Conservation (phyloP, 257 asterid species). For the Solanum bulbocastanum region DNA sequence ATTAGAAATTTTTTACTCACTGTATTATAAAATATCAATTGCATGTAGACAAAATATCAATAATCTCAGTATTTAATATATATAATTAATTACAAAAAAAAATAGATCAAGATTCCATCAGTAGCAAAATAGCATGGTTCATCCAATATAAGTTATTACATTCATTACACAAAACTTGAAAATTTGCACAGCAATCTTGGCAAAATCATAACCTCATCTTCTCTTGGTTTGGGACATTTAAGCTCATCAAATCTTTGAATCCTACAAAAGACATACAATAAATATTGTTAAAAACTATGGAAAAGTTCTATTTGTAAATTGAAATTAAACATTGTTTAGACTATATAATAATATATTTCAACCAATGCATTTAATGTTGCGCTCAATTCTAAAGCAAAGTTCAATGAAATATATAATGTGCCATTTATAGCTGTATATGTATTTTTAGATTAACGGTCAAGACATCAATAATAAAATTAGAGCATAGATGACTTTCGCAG, state of each 20-base stretch:
- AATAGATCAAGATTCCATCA: not conserved
- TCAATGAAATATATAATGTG: not conserved
- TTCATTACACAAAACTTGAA: not conserved
- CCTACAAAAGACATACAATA: not conserved
- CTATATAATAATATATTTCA: not conserved
- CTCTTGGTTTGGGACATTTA: not conserved
- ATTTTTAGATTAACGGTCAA: no score
- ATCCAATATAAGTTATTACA: not conserved
- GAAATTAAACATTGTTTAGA: no score
- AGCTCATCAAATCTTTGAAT: no score
- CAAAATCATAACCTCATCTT: not conserved
- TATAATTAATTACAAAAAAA: not conserved
- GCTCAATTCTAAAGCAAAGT: not conserved
- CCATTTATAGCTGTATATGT: not conserved
- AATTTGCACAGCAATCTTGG: not conserved
- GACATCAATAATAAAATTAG: not conserved
- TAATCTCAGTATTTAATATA: not conserved
- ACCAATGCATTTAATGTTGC: not conserved
- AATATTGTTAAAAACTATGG: no score
- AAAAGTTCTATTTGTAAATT: no score
- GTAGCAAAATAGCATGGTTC: not conserved
- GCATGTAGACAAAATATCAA: not conserved
- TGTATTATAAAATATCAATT: not conserved
- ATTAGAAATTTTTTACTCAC: not conserved
- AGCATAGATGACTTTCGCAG: no score